A percentile compares a stretch with the other conserved stretches of the same genome.
phyloP scores from a whole-genome alignment of 495 filamentous ascomycete species.

The Clavariopsis aquatica region DNA sequence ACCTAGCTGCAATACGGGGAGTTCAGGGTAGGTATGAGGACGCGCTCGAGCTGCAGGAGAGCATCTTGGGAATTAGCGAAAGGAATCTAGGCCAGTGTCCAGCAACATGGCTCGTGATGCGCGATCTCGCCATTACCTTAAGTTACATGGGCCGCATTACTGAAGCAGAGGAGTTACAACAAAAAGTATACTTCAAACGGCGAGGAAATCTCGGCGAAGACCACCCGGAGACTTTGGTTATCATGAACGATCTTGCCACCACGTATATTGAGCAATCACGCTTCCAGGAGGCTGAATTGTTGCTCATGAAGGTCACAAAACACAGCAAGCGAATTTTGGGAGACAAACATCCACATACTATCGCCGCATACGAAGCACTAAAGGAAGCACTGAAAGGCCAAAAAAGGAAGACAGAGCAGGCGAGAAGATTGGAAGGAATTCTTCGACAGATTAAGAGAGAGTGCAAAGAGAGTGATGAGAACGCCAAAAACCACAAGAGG shows the following conservation, averaged over 20 bases:
- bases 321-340: constrained; percentile 5
- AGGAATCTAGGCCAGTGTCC: constrained; percentile 1
- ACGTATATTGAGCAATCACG: constrained; percentile 2
- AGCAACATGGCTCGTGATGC: constrained; percentile 11
- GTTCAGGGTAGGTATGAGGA: constrained; percentile 1
- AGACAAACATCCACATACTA: constrained; percentile 5
- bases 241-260: constrained; percentile 7
- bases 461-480: background rate
- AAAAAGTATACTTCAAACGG: background rate
- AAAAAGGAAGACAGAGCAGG: background rate
- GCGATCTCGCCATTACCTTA: constrained; percentile 7
- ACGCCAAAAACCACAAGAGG: background rate
- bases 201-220: background rate
- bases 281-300: constrained; percentile 4
- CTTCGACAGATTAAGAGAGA: background rate
- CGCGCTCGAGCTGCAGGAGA: constrained; percentile 3
- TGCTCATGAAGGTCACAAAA: background rate
- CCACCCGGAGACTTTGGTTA: constrained; percentile 6
- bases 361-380: background rate
- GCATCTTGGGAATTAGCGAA: constrained; percentile 4
- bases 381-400: constrained; percentile 1
- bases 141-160: background rate
- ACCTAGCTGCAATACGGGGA: constrained; percentile 11
- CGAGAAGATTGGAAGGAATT: background rate
- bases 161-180: constrained; percentile 1